Conservation (phyloP, 441 rosid species). For the California macrophylla region DNA sequence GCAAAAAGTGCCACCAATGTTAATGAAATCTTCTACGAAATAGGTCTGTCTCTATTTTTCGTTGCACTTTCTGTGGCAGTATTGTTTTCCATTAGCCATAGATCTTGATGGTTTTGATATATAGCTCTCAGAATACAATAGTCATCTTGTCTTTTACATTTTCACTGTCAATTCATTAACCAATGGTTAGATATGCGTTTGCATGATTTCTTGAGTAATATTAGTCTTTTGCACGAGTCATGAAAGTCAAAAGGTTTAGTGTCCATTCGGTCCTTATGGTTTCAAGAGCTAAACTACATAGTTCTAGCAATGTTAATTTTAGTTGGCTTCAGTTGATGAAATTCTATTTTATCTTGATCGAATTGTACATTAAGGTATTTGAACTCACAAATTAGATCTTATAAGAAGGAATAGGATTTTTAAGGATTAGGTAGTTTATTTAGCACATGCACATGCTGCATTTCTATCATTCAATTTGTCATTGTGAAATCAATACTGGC, state of each 20-base stretch:
- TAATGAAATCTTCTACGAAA: slow-evolving; percentile 39
- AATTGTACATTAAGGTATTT: too few relatives aligned
- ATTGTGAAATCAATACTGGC: too few relatives aligned
- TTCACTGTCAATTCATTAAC: neutral
- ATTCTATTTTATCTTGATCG: too few relatives aligned
- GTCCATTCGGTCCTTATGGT: neutral
- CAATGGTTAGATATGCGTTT: neutral
- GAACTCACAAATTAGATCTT: too few relatives aligned
- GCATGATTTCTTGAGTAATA: neutral
- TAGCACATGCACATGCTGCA: too few relatives aligned
- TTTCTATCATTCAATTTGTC: too few relatives aligned
- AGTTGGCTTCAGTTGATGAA: too few relatives aligned
- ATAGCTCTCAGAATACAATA: neutral
- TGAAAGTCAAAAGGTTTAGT: neutral
- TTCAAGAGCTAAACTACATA: neutral
- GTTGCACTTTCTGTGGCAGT: neutral
- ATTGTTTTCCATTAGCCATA: neutral
- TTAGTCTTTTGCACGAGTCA: neutral
- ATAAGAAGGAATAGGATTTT: too few relatives aligned
- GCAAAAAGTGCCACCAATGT: slow-evolving; percentile 40
- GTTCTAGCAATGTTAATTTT: neutral
- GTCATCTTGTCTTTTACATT: neutral
- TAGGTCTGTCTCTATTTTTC: slow-evolving; percentile 23
- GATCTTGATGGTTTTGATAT: neutral
- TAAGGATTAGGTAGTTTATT: too few relatives aligned